phyloP scores from a whole-genome alignment of 2,329 filamentous ascomycete species.

The Aspergillus ibericus region DNA sequence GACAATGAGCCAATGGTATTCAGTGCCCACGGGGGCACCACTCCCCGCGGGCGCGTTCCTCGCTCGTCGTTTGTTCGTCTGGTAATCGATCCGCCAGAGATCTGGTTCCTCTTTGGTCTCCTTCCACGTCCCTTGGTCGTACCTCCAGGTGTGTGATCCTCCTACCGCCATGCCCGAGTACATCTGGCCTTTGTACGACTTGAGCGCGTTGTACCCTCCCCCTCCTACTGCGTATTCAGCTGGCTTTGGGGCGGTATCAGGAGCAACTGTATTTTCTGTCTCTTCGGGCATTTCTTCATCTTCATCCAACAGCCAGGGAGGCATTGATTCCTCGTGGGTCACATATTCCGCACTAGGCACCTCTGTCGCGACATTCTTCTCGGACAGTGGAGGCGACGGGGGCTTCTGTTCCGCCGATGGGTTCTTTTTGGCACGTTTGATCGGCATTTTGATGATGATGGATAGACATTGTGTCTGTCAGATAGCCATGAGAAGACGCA shows the following conservation, averaged over 20 bases:
- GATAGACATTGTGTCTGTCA: no score
- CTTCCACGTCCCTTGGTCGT: constrained; percentile 36
- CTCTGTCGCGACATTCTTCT: constrained; percentile 9
- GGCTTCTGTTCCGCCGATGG: constrained; percentile 3
- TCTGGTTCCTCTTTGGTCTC: constrained; percentile 40
- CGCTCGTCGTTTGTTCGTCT: constrained; percentile 31
- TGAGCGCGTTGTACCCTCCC: constrained; percentile 34
- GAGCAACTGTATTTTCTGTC: constrained; percentile 9
- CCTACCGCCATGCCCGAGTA: constrained; percentile 41
- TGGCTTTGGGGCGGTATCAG: neutral
- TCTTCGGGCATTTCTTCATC: constrained; percentile 24
- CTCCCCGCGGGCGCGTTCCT: constrained; percentile 35
- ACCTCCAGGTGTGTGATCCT: constrained; percentile 40
- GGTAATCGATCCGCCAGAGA: constrained; percentile 36
- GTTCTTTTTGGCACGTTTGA: constrained; percentile 3
- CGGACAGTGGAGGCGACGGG: constrained; percentile 11
- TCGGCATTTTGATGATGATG: constrained; percentile 5
- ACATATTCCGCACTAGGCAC: neutral
- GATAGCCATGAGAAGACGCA: neutral
- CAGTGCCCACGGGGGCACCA: constrained; percentile 36
- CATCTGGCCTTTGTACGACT: constrained; percentile 34
- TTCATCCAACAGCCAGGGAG: constrained; percentile 14
- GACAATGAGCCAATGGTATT: constrained; percentile 38
- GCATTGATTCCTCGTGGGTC: neutral
- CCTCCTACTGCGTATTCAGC: constrained; percentile 5